phyloP scores from a whole-genome alignment of 306 rosid species.

The Mucuna pruriens region DNA sequence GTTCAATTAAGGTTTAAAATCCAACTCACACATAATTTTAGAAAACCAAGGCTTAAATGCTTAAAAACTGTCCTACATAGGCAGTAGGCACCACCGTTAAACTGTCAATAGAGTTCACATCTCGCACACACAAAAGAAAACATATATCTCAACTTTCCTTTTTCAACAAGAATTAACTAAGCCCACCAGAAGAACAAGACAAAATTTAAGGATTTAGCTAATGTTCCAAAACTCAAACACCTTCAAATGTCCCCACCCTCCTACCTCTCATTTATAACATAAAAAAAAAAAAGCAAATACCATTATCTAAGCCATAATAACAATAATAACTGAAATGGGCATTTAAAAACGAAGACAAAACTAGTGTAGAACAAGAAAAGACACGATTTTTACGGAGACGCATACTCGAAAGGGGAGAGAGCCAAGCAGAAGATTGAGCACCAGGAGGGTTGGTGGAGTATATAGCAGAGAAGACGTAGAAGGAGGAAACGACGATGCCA shows the following conservation, averaged over 20 bases:
- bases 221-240: conserved; percentile 16
- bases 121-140: neutral
- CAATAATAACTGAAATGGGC: conserved; percentile 12
- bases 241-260: neutral
- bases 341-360: conserved; percentile 14
- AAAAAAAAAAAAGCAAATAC: neutral
- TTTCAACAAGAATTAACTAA: conserved; percentile 18
- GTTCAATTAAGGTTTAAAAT: conserved; percentile 23
- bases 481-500: conserved; percentile 67
- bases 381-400: neutral
- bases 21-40: neutral
- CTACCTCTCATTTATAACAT: neutral
- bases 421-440: conserved; percentile 48
- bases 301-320: neutral
- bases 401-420: conserved; percentile 52
- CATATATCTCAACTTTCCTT: neutral
- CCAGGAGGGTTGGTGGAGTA: conserved; percentile 51
- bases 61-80: neutral
- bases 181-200: conserved; percentile 3
- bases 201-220: neutral
- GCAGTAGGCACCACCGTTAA: conserved; percentile 4
- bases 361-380: neutral
- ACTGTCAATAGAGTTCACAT: conserved; percentile 1
- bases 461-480: conserved; percentile 73
- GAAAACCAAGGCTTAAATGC: neutral